A percentile compares a stretch with the other conserved stretches of the same genome.
These are phyloP conservation scores for Sporothrix humicola DNA, from an alignment of 2,329 filamentous ascomycete species.

Conservation along the genomic window DNA sequence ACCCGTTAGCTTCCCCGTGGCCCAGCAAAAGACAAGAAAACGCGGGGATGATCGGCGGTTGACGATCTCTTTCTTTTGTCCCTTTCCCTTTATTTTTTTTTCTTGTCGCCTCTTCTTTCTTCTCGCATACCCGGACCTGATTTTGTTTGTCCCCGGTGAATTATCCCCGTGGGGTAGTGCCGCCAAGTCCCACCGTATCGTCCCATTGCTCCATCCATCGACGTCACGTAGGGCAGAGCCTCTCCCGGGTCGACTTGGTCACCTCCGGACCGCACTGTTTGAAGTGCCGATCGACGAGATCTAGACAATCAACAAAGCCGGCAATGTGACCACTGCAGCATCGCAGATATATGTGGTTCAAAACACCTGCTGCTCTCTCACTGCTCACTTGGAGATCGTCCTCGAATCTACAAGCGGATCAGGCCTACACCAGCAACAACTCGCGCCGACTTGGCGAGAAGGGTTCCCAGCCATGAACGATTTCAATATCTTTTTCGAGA, in stretches of 20 bases:
- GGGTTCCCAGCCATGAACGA: no score
- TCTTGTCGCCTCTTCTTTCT: neutral
- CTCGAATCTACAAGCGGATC: no score
- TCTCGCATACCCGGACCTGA: neutral
- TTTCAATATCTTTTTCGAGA: no score
- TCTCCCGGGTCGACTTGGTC: neutral
- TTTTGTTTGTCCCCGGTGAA: neutral
- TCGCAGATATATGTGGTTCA: no score
- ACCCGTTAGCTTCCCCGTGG: neutral
- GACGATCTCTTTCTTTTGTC: neutral
- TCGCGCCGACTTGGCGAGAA: no score
- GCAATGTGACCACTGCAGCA: no score
- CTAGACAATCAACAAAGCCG: no score
- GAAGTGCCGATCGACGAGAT: neutral
- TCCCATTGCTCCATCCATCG: neutral
- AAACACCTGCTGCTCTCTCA: no score
- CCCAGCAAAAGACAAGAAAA: neutral
- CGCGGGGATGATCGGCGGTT: neutral
- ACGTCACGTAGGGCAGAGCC: neutral
- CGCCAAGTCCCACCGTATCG: neutral
- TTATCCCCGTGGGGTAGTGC: conserved; percentile 5
- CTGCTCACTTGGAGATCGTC: no score
- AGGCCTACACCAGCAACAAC: no score
- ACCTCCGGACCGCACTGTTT: neutral
- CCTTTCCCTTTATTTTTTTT: neutral